Base-by-base conservation (phyloP, 352 stramenopile species). In the Globisporangium paroecandrum region DNA sequence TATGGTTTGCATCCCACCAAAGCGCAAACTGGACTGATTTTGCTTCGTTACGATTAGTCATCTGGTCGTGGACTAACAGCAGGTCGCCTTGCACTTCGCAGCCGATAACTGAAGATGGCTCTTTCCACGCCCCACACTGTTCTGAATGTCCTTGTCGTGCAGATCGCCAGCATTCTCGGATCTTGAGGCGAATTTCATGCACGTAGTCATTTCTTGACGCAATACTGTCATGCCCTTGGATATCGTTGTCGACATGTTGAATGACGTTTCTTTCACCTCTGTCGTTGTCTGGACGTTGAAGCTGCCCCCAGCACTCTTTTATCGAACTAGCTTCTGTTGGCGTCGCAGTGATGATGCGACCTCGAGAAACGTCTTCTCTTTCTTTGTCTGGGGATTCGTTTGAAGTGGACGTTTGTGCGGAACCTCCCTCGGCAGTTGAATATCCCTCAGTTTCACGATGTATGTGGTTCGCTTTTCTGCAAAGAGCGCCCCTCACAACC, bases 1-100 rank as follows among this genome's bases (percentile, higher is more conserved):
- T 43, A 38, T 84, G 68, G 12, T 68, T 59, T 32, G 77, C 69
- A 66, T 89, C 81, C 81, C 81, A 89, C 81, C 81, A 89, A 54
- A 89, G 66, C 18, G 68, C 71, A 62, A 89, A 89, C n/a, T 64
- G 58, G 24, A 77, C 53, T 15, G 69, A 62, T 46, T 67, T 75
- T 12, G 46, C 9, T 64, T 74, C 71, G 22, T 22, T 58, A 15
- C 49, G 24, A 8, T 6, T 12, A 15, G n/a, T 3, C 4, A 22
- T 49, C 25, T 12, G 12, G 22, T 63, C 55, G 10, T 55, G 62
- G 13, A 54, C n/a, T 22, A 77, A 54, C 9, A 73, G 63, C 1
- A 85, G 29, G 15, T 82, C 65, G 2, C 75, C 78, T 29, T 80
- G 71, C 4, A 89, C 54, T 54, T 89, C 80, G 18, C 80, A 89